Base-by-base conservation (phyloP, 805 yeast genomes). In the Saccharomycopsis sp. region DNA sequence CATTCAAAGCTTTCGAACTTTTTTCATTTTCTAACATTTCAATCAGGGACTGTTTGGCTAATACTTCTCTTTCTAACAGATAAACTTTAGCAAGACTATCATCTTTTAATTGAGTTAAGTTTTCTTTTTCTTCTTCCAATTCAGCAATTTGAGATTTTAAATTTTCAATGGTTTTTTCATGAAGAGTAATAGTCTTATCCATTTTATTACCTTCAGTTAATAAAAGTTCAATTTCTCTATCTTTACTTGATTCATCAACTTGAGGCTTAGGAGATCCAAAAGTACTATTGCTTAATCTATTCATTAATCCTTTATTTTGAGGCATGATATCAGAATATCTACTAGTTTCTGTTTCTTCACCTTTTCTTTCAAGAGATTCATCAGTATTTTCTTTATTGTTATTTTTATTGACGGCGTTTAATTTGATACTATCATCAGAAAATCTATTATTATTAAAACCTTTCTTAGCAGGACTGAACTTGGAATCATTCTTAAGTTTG, bases 171-270 rank as follows among this genome's bases (percentile, higher is more conserved):
- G 55, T 51, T 18, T 51, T 46, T 45, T 67, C 68, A 19, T 67
- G 54, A 9, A 55, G 53, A 2, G 69, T 58, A 19, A 69, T 67
- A 32, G 57, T 57, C 12, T 51, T 47, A 45, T 74, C 79, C 70
- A 71, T 65, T 45, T 70, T 63, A 15, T 69, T 59, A 31, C 72
- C 69, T 49, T 70, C 76, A 23, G 62, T 64, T 20, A 69, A 49
- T 9, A 72, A 54, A 29, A 66, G 45, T 42, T 64, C 63, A 21
- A 70, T 58, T 45, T 72, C 75, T 37, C 66, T 61, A 34, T 68
- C 68, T 40, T 60, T 60, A n/a, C 32, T 14, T 3, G 32, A 27
- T 5, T 28, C 17, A 28, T 28, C 15, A 6, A 28, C 15, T 10
- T 23, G 26, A 23, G 26, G 26, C 6, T 8, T 8, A 13, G 31